Conservation (phyloP, 2,329 filamentous ascomycete species). For the Cladosporium velox region DNA sequence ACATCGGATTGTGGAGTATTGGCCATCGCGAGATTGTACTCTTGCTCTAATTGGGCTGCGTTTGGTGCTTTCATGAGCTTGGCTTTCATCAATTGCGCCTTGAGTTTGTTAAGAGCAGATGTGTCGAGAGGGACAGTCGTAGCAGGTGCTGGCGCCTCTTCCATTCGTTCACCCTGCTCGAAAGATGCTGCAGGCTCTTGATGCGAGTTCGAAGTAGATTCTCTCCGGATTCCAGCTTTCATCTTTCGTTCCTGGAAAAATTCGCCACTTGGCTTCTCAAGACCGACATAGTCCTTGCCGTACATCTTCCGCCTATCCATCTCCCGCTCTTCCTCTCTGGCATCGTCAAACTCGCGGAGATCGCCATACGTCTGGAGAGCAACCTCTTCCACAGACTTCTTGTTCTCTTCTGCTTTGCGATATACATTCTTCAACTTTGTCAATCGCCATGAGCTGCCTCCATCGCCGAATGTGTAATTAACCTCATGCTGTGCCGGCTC, state of each 20-base stretch:
- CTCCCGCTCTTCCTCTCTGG: conserved; percentile 89
- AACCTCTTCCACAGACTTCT: conserved; percentile 74
- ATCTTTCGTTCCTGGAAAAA: conserved; percentile 76
- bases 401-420: conserved; percentile 71
- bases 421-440: conserved; percentile 89
- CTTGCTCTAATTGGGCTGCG: conserved; percentile 72
- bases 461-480: conserved; percentile 83
- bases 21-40: conserved; percentile 77
- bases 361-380: conserved; percentile 80
- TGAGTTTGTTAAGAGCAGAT: conserved; percentile 82
- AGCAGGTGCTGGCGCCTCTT: conserved; percentile 54
- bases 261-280: conserved; percentile 85
- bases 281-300: conserved; percentile 79
- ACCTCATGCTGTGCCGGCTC: conserved; percentile 63
- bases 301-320: conserved; percentile 80
- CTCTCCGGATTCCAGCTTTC: conserved; percentile 54
- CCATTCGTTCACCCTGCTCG: conserved; percentile 59
- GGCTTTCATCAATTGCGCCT: conserved; percentile 94
- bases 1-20: conserved; percentile 63
- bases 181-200: background rate
- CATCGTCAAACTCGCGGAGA: conserved; percentile 84
- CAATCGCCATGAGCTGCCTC: conserved; percentile 93
- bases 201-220: conserved; percentile 13
- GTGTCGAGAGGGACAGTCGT: conserved; percentile 65
- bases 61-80: conserved; percentile 79